Evolutionary conservation across 345 rosid species (phyloP).

Genomic region (Triadica sebifera): DNA sequence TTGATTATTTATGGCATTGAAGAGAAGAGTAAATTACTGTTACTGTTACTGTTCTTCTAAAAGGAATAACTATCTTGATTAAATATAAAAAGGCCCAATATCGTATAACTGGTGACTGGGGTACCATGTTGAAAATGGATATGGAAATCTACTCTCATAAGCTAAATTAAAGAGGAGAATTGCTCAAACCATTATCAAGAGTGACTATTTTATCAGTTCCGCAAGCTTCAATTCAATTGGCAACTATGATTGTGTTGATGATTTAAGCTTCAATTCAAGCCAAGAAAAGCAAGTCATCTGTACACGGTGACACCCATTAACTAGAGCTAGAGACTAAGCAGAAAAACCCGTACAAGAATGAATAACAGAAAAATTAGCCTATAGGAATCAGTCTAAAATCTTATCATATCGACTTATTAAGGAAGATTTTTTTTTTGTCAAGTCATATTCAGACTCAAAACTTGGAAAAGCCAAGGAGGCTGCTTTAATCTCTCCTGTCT

Average conservation of each 20-base stretch:
- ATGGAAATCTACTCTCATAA: too few species aligned
- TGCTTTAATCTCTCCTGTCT: constrained; percentile 55
- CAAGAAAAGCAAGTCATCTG: constrained; percentile 24
- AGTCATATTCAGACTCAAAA: constrained; percentile 68
- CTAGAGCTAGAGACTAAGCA: constrained; percentile 10
- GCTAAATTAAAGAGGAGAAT: too few species aligned
- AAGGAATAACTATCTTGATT: neutral
- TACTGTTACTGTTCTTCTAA: neutral
- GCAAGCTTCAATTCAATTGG: too few species aligned
- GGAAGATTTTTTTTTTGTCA: constrained; percentile 25
- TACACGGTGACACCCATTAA: constrained; percentile 31
- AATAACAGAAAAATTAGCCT: constrained; percentile 31
- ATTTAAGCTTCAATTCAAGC: constrained; percentile 14
- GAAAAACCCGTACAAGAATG: constrained; percentile 30
- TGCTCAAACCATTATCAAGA: too few species aligned
- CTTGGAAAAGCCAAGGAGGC: constrained; percentile 83
- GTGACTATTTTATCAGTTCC: too few species aligned
- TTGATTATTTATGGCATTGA: neutral
- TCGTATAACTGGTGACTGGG: too few species aligned
- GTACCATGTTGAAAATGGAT: too few species aligned
- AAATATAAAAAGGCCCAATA: neutral
- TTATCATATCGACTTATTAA: constrained; percentile 26
- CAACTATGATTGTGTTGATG: neutral
- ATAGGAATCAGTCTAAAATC: constrained; percentile 35
- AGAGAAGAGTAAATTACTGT: neutral